Evolutionary conservation across 163 green algal species (phyloP), one percentile per base, ranked within the genome.

Genomic region (Smithsoniella earleae): DNA sequence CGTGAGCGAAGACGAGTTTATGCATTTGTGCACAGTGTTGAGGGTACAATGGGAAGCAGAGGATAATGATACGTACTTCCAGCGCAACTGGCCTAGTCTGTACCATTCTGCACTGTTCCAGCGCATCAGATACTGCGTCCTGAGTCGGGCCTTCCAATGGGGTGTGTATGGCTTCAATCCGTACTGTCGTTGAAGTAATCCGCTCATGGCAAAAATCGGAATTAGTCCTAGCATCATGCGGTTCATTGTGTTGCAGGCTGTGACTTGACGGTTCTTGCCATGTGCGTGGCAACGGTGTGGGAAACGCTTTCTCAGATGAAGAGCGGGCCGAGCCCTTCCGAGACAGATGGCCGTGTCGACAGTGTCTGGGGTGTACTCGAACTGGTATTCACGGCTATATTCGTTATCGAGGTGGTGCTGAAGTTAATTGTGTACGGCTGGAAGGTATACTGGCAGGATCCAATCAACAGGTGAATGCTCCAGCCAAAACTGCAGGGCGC

Each of bases 201-300:
- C n/a, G n/a, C n/a, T n/a, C n/a, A n/a, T n/a, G n/a, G n/a, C n/a
- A n/a, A n/a, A n/a, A n/a, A n/a, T n/a, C n/a, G n/a, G n/a, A n/a
- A n/a, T n/a, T n/a, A n/a, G n/a, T n/a, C n/a, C n/a, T n/a, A n/a
- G n/a, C n/a, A n/a, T n/a, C n/a, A n/a, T n/a, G n/a, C n/a, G n/a
- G n/a, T n/a, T n/a, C n/a, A n/a, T n/a, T n/a, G n/a, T n/a, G n/a
- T 22, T 65, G 52, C 52, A 69, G 58, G 58, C 10, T 69, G 58
- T 69, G 58, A 69, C 25, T 33, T 69, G 25, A 69, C 58, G 27
- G 58, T 69, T 4, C 58, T 69, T 37, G 16, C 43, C 30, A 69
- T 69, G 58, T 38, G 58, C 34, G 58, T 69, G 58, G 58, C 58
- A 37, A 69, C 58, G 10, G 58, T 69, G n/a, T 69, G 58, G 58